These are phyloP conservation scores for Phialophora tarda DNA, from an alignment of 2,329 filamentous ascomycete genomes.

Conservation along the genomic window DNA sequence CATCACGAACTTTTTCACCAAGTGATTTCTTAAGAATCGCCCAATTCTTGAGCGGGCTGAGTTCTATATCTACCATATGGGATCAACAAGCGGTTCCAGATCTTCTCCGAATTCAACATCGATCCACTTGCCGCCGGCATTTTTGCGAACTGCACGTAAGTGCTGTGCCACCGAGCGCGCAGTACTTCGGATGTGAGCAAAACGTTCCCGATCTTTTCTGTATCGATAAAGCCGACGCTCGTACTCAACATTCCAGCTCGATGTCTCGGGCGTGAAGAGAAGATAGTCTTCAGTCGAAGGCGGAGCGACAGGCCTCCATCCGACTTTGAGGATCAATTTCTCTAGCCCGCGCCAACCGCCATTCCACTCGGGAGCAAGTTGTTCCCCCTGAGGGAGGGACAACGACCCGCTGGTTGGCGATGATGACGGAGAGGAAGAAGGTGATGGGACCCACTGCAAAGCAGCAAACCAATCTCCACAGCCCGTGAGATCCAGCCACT, in stretches of 20 bases:
- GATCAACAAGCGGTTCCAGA: constrained; percentile 3
- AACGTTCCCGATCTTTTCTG: constrained; percentile 44
- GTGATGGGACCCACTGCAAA: constrained; percentile 49
- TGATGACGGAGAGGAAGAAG: constrained; percentile 1
- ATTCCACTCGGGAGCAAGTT: constrained; percentile 53
- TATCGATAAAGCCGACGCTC: constrained; percentile 45
- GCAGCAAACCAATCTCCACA: constrained; percentile 62
- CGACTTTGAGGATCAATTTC: constrained; percentile 50
- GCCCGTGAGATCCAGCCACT: constrained; percentile 67
- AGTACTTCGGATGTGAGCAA: constrained; percentile 40
- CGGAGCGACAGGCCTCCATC: constrained; percentile 45
- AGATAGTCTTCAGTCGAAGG: constrained; percentile 26
- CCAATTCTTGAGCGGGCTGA: not conserved
- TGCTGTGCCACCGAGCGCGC: constrained; percentile 44
- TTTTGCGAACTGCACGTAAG: constrained; percentile 43
- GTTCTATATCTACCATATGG: not conserved
- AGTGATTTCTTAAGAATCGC: constrained; percentile 31
- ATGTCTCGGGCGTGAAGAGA: constrained; percentile 1
- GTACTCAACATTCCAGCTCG: constrained; percentile 44
- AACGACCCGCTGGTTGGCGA: constrained; percentile 5
- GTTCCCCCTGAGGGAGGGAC: not conserved
- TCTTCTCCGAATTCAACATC: constrained; percentile 41
- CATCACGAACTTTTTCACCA: constrained; percentile 57
- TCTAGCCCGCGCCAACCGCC: constrained; percentile 53
- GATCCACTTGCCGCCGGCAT: constrained; percentile 49